phyloP scores from a whole-genome alignment of 306 rosid genomes.

The Lotus japonicus region DNA sequence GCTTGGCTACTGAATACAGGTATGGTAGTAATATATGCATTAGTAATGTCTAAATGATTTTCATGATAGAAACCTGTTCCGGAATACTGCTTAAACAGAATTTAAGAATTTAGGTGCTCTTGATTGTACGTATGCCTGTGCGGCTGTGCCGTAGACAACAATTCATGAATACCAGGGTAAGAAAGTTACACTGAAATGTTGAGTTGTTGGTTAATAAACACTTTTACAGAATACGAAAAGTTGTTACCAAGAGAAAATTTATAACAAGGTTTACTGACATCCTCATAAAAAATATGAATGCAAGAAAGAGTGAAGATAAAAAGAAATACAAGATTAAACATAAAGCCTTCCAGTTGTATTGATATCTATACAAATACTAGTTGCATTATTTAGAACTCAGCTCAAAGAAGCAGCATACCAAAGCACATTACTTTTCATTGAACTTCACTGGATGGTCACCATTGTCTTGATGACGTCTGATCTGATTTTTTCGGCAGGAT shows the following conservation, averaged over 20 bases:
- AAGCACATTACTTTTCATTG: neutral
- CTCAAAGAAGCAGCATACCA: neutral
- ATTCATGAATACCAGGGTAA: neutral
- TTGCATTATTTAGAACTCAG: slow-evolving; percentile 11
- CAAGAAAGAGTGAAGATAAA: neutral
- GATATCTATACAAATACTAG: neutral
- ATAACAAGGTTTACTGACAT: neutral
- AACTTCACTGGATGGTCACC: neutral
- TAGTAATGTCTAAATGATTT: slow-evolving; percentile 1
- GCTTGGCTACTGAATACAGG: slow-evolving; percentile 97
- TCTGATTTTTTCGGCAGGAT: slow-evolving; percentile 51
- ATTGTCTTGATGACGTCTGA: slow-evolving; percentile 5
- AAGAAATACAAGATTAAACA: slow-evolving; percentile 5
- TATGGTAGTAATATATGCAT: slow-evolving; percentile 22
- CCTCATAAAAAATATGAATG: too few relatives aligned
- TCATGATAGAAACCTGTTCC: neutral
- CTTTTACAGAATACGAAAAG: neutral
- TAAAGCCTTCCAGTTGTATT: neutral
- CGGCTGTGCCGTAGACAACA: neutral
- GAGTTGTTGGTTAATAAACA: neutral
- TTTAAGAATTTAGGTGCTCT: neutral
- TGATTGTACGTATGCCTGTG: too few relatives aligned
- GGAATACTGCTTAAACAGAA: neutral
- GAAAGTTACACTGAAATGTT: neutral
- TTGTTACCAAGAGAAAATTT: neutral